Evolutionary conservation across 2,329 filamentous ascomycete genomes (phyloP).

Genomic region (Dactylellina parvicollis): DNA sequence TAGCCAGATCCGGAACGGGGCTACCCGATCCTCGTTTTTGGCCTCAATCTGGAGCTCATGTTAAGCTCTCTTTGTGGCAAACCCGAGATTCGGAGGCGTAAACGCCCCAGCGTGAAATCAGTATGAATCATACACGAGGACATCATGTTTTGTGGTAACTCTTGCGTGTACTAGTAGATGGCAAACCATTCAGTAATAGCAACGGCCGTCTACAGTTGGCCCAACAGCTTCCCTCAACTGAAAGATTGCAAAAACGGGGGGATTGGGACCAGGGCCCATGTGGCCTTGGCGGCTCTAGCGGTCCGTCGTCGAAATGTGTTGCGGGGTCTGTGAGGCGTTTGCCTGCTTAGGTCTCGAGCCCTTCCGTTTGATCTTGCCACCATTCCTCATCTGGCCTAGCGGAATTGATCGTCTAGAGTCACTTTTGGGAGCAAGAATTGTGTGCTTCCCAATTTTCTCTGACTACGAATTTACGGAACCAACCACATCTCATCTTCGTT

Average conservation of each 20-base stretch:
- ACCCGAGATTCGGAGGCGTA: too few species aligned
- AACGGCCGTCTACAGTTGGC: conserved; percentile 1
- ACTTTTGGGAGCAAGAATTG: conserved; percentile 30
- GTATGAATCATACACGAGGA: conserved; percentile 29
- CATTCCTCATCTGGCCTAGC: conserved; percentile 7
- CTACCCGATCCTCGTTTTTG: too few species aligned
- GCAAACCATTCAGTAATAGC: too few species aligned
- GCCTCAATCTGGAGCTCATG: too few species aligned
- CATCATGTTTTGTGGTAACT: too few species aligned
- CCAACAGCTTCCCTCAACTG: not conserved
- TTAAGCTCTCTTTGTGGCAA: too few species aligned
- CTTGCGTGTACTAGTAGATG: too few species aligned
- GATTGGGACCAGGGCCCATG: not conserved
- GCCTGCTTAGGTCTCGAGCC: conserved; percentile 42
- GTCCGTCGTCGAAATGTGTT: conserved; percentile 20
- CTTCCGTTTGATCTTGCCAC: conserved; percentile 25
- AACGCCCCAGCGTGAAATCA: too few species aligned
- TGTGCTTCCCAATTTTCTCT: conserved; percentile 35
- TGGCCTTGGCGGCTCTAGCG: conserved; percentile 6
- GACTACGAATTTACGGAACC: conserved; percentile 26
- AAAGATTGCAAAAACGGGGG: too few species aligned
- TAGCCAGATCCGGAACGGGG: too few species aligned
- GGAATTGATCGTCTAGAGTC: conserved; percentile 26
- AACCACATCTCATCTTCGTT: conserved; percentile 39
- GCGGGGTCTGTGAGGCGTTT: conserved; percentile 1